Evolutionary conservation across 1,284 basidiomycete species (phyloP), one percentile per base, ranked within the genome.

Genomic region (Cutaneotrichosporon sp.): DNA sequence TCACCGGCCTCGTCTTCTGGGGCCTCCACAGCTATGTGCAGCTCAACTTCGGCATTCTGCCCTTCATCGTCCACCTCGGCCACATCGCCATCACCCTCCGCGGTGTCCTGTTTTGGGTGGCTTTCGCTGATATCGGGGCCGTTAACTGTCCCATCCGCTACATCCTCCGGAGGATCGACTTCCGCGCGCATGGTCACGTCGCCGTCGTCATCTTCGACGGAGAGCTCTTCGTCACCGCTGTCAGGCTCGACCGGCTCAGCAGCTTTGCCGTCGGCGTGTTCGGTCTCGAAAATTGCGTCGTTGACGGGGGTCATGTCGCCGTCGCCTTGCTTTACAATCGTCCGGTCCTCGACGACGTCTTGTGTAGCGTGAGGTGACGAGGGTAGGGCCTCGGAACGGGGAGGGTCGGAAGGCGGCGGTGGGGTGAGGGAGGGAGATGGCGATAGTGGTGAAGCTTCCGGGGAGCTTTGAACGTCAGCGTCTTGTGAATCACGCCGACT

Each of bases 401-500:
- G 52, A 1, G 51, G 56, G 35, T 61, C 61, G 41, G 54, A 56
- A 4, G 61, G 59, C 1, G 61, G 61, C 8, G 61, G 61, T 7
- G 61, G 61, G n/a, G 61, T 63, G 33, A 63, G 51, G 3, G 61
- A 63, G 5, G 61, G 59, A 1, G 62, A 63, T 3, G 57, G 50
- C 7, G 61, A 62, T 3, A 49, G 48, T 14, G 49, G 49, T 17
- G 46, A 46, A 16, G 37, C 34, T 10, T 37, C 27, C 4, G 25
- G 17, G 1, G 46, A 41, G 5, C 55, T 57, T 35, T n/a, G 20
- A 9, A 16, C 3, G 29, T 51, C 19, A 49, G 51, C n/a, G n/a
- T n/a, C n/a, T n/a, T n/a, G n/a, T n/a, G n/a, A n/a, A n/a, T n/a
- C n/a, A n/a, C n/a, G n/a, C n/a, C n/a, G n/a, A 41, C 45, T 44